phyloP scores from a whole-genome alignment of 148 eudicot species.

The Gaultheria prostrata region DNA sequence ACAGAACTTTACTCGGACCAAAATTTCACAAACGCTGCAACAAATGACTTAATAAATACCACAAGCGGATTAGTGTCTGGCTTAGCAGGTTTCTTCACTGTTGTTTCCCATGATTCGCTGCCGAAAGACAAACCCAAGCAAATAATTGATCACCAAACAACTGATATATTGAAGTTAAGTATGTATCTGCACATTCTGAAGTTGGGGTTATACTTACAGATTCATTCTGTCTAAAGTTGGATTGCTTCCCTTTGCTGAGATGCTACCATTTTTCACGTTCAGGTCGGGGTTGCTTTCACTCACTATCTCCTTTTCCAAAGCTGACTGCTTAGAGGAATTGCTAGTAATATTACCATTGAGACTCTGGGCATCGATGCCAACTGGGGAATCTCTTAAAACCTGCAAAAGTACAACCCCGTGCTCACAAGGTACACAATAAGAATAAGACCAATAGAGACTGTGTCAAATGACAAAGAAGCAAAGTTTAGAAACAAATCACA shows the following conservation, averaged over 20 bases:
- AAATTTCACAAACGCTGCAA: constrained; percentile 53
- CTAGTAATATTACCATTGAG: constrained; percentile 12
- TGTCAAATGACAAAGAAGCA: background rate
- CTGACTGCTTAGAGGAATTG: constrained; percentile 21
- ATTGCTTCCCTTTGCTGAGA: constrained; percentile 29
- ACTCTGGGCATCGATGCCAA: constrained; percentile 17
- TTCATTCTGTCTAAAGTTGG: constrained; percentile 53
- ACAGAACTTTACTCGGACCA: constrained; percentile 44
- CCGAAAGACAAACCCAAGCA: constrained; percentile 11
- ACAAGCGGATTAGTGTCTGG: constrained; percentile 49
- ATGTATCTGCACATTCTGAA: background rate
- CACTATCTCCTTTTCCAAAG: constrained; percentile 13
- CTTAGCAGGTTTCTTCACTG: constrained; percentile 29
- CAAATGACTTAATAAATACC: constrained; percentile 45
- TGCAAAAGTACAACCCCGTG: constrained; percentile 18
- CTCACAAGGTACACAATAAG: background rate
- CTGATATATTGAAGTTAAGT: too few relatives aligned
- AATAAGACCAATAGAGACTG: background rate
- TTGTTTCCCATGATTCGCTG: constrained; percentile 61
- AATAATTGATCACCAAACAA: background rate
- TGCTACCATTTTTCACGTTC: constrained; percentile 21
- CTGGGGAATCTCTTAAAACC: constrained; percentile 20
- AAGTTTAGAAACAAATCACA: background rate
- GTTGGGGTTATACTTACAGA: constrained; percentile 16
- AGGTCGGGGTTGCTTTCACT: constrained; percentile 14